These are phyloP conservation scores for Aegle marmelos DNA, from an alignment of 345 rosid genomes.

Conservation along the genomic window DNA sequence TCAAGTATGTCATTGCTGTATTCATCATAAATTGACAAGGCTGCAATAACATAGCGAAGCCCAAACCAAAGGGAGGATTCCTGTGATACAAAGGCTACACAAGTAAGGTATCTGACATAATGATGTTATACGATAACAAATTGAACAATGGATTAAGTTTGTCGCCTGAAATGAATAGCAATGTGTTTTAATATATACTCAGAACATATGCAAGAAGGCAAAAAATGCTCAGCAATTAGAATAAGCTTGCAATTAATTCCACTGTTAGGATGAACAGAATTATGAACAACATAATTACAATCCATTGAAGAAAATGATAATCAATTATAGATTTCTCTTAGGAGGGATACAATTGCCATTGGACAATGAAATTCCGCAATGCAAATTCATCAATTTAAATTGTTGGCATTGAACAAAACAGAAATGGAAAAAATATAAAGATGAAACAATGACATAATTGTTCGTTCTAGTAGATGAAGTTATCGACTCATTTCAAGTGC, in stretches of 20 bases:
- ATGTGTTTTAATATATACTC: neutral
- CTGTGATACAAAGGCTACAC: constrained; percentile 35
- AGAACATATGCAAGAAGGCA: neutral
- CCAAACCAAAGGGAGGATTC: constrained; percentile 92
- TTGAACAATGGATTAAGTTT: neutral
- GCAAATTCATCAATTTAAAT: neutral
- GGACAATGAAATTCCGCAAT: neutral
- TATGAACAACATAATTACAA: neutral
- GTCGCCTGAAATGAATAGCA: neutral
- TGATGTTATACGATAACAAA: neutral
- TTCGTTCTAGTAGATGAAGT: neutral
- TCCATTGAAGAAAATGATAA: neutral
- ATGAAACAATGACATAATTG: neutral
- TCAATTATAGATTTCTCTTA: neutral
- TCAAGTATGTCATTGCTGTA: constrained; percentile 88
- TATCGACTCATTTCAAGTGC: constrained; percentile 1
- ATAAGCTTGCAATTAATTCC: neutral
- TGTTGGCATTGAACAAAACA: neutral
- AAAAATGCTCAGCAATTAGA: neutral
- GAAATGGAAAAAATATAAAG: neutral
- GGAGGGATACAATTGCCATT: neutral
- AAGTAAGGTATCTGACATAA: neutral
- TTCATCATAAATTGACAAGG: constrained; percentile 85
- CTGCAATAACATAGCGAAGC: constrained; percentile 70
- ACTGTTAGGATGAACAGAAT: neutral